Evolutionary conservation across 2,329 filamentous ascomycete genomes (phyloP).

Genomic region (Endocalyx cinctus): DNA sequence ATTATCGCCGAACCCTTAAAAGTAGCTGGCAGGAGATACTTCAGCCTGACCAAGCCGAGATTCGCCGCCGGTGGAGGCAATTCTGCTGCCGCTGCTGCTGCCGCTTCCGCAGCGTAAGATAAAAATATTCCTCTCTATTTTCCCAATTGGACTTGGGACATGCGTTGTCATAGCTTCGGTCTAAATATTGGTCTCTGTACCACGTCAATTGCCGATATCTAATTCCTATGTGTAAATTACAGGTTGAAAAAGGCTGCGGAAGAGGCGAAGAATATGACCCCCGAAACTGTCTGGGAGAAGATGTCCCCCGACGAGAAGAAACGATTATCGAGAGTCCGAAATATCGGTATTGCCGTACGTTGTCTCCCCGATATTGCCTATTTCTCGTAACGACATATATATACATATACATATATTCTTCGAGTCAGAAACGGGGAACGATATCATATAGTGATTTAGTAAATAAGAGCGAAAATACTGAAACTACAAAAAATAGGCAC

Average conservation of each 20-base stretch:
- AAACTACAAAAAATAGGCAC: conserved; percentile 56
- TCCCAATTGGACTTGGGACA: no score
- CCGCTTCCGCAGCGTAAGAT: no score
- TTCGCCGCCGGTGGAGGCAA: conserved; percentile 25
- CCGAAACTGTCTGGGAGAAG: conserved; percentile 66
- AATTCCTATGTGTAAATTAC: no score
- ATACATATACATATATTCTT: no score
- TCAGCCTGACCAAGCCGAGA: conserved; percentile 32
- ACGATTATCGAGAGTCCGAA: conserved; percentile 77
- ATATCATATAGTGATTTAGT: no score
- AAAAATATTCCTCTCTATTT: no score
- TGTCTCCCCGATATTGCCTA: no score
- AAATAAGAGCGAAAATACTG: conserved; percentile 5
- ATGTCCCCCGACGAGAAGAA: conserved; percentile 75
- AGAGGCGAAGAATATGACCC: conserved; percentile 48
- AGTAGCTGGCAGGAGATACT: conserved; percentile 32
- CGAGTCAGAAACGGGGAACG: no score
- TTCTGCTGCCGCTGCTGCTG: conserved; percentile 35
- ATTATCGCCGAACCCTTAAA: conserved; percentile 28
- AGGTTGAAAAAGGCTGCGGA: conserved; percentile 48
- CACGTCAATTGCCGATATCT: no score
- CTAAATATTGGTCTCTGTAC: no score
- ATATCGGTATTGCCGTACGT: conserved; percentile 93
- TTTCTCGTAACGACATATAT: no score
- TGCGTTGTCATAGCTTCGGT: no score